These are phyloP conservation scores for Cytospora piceae DNA, from an alignment of 2,329 filamentous ascomycete species.

Conservation along the genomic window DNA sequence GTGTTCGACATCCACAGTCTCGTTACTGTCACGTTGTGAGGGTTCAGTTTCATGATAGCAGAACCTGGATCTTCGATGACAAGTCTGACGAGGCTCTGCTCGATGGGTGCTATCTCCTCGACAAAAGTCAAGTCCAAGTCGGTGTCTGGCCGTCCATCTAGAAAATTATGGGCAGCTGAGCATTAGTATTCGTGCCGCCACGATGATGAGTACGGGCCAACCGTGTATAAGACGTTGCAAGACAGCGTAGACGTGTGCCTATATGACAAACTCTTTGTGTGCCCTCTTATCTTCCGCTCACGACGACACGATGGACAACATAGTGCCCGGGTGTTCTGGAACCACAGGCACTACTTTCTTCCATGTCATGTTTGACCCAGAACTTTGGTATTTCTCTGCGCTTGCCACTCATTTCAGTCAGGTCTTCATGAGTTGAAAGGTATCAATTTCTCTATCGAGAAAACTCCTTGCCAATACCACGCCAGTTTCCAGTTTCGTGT, in stretches of 20 bases:
- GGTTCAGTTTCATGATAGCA: not conserved
- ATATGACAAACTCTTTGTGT: not conserved
- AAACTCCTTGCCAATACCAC: conserved; percentile 12
- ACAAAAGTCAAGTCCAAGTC: no score
- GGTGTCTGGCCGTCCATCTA: no score
- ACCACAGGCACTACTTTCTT: not conserved
- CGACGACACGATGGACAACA: not conserved
- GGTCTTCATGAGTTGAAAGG: not conserved
- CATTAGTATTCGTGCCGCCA: no score
- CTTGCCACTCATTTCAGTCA: no score
- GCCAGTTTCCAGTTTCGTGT: conserved; percentile 9
- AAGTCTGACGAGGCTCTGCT: no score
- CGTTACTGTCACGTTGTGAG: not conserved
- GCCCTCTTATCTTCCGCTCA: not conserved
- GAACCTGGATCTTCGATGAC: no score
- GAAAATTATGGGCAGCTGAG: no score
- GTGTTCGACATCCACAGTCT: not conserved
- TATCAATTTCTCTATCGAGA: conserved; percentile 20
- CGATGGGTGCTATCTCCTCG: no score
- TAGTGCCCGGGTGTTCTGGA: not conserved
- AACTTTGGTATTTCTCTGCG: no score
- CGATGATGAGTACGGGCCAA: no score
- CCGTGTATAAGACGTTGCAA: not conserved
- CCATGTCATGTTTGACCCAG: not conserved
- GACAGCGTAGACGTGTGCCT: not conserved